Percentiles rank a stretch among this genome's conserved stretches.
Evolutionary conservation across 305 asterid species (phyloP).

Genomic region (Fraxinus sp.): DNA sequence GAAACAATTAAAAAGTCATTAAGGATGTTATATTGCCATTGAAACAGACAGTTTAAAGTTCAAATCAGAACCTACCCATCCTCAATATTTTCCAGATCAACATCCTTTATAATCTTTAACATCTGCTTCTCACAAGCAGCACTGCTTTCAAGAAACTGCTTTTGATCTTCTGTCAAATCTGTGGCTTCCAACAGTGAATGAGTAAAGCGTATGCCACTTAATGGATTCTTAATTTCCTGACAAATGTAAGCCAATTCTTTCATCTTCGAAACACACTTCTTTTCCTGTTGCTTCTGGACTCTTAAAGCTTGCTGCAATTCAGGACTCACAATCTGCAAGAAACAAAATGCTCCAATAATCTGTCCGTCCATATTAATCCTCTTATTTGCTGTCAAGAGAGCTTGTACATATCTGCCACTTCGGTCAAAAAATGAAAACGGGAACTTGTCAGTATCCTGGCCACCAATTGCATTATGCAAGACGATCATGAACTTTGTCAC

Average conservation of each 20-base stretch:
- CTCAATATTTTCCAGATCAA: constrained; percentile 63
- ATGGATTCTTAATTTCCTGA: constrained; percentile 75
- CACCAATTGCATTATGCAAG: constrained; percentile 77
- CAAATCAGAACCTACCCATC: constrained; percentile 50
- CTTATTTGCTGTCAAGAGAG: constrained; percentile 75
- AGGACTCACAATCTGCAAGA: constrained; percentile 73
- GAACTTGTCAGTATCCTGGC: constrained; percentile 63
- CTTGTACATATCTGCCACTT: constrained; percentile 64
- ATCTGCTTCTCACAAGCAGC: constrained; percentile 90
- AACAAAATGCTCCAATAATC: constrained; percentile 79
- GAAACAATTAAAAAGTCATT: background rate
- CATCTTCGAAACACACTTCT: constrained; percentile 50
- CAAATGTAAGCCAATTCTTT: constrained; percentile 81
- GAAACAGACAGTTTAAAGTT: background rate
- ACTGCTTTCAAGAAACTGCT: constrained; percentile 71
- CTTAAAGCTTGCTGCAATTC: constrained; percentile 64
- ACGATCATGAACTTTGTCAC: constrained; percentile 75
- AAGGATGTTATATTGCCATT: background rate
- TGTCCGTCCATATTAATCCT: constrained; percentile 69
- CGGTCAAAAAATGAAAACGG: constrained; percentile 63
- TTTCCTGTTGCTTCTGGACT: constrained; percentile 66
- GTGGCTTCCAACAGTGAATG: constrained; percentile 71
- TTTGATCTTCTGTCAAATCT: constrained; percentile 70
- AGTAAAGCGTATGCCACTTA: constrained; percentile 71
- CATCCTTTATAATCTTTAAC: constrained; percentile 67